Evolutionary conservation across 2,329 filamentous ascomycete genomes (phyloP), one percentile per base, ranked within the genome.

Genomic region (Clarireedia homoeocarpa): DNA sequence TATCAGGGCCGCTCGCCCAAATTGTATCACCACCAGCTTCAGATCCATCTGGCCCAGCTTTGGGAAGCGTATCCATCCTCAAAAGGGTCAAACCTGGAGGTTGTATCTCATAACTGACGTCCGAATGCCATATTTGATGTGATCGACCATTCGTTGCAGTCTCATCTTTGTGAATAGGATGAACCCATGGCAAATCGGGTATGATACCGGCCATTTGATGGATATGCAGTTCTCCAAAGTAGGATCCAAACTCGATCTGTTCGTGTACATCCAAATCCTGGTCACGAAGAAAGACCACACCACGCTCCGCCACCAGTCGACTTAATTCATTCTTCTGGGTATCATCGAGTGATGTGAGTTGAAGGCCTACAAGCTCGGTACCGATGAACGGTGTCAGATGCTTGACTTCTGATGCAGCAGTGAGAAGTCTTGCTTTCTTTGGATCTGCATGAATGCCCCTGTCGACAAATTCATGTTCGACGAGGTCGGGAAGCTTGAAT

Each of bases 321-420:
- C 87, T 86, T 2, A 91, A 75, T 69, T 91, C 84, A 65, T 90
- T 84, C 66, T 88, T 89, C 55, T 83, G 86, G n/a, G 82, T 80
- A 39, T 83, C 73, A 49, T 74, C 80, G 10, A 91, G 76, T 59
- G 78, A 75, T 71, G 81, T 86, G 27, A 91, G 73, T 70, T 91
- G 86, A 30, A 90, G 73, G 45, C 85, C 85, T 3, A 73, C 74
- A 38, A 91, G 74, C 65, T 89, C 86, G 14, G 84, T 81, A 58
- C 87, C 87, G 61, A 87, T 89, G 50, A 79, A 83, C 1, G 85
- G 84, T 0, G 86, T 89, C 47, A 71, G 53, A 50, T 70, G 67
- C 15, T 66, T 59, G 17, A 59, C 61, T 38, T 62, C 67, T 2
- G 69, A 46, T 42, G 45, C 68, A 2, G 64, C 63, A 15, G 64